phyloP scores from a whole-genome alignment of 116 monocot species.

The Dioscorea cayenensis region DNA sequence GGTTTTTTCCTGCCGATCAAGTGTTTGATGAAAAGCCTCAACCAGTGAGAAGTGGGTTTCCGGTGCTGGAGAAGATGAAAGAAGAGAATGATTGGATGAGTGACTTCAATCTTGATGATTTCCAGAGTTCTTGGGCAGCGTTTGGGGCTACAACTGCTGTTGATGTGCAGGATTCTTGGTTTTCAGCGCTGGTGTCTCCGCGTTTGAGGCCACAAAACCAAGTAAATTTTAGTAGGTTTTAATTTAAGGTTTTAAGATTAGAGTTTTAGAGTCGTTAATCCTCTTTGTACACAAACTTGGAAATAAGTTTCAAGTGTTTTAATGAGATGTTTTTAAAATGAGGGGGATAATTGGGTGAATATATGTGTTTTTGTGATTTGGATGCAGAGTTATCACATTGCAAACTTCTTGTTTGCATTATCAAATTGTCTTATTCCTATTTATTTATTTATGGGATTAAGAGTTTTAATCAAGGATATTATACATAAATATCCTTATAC shows the following conservation, averaged over 20 bases:
- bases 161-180: conserved; percentile 20
- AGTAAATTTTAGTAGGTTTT: not conserved
- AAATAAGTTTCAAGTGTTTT: too few species aligned
- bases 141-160: conserved; percentile 1
- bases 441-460: too few species aligned
- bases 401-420: too few species aligned
- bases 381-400: too few species aligned
- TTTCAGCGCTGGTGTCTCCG: conserved; percentile 4
- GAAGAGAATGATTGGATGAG: conserved; percentile 53
- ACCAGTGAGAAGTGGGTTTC: not conserved
- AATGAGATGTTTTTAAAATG: too few species aligned
- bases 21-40: not conserved
- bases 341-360: too few species aligned
- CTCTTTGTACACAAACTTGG: too few species aligned
- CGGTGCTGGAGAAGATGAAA: conserved; percentile 5
- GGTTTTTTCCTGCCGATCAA: not conserved
- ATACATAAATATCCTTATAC: too few species aligned
- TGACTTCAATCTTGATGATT: conserved; percentile 63
- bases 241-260: not conserved
- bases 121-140: conserved; percentile 26
- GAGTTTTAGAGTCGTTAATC: too few species aligned
- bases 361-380: too few species aligned
- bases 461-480: too few species aligned
- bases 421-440: too few species aligned
- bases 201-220: not conserved